Conservation (phyloP, 2,329 filamentous ascomycete species). For the Diplodia seriata region DNA sequence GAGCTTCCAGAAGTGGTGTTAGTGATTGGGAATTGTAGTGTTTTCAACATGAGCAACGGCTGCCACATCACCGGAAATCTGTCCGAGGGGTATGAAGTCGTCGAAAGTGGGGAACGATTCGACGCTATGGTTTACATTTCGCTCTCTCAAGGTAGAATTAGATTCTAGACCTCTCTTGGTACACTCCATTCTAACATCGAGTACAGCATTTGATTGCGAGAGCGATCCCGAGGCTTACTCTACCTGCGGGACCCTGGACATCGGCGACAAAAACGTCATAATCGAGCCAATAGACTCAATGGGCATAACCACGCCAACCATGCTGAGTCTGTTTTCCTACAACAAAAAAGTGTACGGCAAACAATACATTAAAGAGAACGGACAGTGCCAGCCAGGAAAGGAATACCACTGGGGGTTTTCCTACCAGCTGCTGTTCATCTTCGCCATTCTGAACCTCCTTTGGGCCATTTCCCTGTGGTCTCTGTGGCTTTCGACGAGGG, state of each 20-base stretch:
- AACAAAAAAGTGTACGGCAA: not conserved
- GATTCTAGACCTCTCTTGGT: not conserved
- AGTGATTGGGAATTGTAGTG: not conserved
- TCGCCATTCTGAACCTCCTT: not conserved
- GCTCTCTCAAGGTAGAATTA: no score
- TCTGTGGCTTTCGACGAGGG: not conserved
- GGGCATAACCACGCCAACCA: no score
- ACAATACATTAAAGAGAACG: not conserved
- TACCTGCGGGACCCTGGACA: no score
- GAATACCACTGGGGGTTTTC: not conserved
- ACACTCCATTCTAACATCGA: not conserved
- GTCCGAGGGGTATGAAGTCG: not conserved
- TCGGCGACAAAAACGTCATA: no score
- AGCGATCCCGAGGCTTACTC: not conserved
- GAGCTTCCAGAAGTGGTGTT: accelerated
- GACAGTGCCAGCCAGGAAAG: not conserved
- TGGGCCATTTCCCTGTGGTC: not conserved
- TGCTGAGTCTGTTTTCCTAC: no score
- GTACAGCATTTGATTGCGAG: no score
- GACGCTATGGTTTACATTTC: not conserved
- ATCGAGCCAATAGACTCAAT: no score
- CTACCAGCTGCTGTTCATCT: not conserved
- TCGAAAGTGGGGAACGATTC: not conserved
- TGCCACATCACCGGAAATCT: not conserved
- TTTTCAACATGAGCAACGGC: not conserved